These are phyloP conservation scores for Phytophthora multivora DNA, from an alignment of 352 stramenopile genomes.

Conservation along the genomic window DNA sequence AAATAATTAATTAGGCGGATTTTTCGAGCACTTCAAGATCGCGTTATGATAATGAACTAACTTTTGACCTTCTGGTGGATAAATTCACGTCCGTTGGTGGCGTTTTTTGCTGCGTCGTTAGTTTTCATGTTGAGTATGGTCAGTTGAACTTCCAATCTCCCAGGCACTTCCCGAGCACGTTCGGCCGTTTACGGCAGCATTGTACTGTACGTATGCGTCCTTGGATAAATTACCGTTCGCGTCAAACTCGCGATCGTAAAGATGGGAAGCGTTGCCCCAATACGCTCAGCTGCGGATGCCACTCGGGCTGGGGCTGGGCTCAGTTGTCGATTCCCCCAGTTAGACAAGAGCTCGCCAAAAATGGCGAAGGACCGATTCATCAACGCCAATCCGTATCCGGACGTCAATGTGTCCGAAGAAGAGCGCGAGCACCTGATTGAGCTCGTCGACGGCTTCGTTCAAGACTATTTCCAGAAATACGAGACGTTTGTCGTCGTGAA, in stretches of 20 bases:
- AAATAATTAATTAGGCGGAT: too few relatives aligned
- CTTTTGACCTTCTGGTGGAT: constrained; percentile 9
- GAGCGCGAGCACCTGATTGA: constrained; percentile 11
- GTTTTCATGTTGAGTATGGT: neutral
- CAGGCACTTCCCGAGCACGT: constrained; percentile 9
- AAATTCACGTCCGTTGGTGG: neutral
- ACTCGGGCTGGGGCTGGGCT: constrained; percentile 1
- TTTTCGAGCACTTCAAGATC: neutral
- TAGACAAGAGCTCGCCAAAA: neutral
- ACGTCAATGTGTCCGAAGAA: constrained; percentile 13
- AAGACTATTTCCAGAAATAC: constrained; percentile 34
- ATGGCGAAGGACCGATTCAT: constrained; percentile 11
- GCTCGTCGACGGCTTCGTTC: constrained; percentile 7
- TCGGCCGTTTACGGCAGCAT: constrained; percentile 1
- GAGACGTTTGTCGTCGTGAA: constrained; percentile 24
- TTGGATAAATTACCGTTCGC: neutral
- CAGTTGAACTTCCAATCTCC: constrained; percentile 11
- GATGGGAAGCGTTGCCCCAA: constrained; percentile 9
- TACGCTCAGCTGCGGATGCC: constrained; percentile 7
- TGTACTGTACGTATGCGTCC: neutral
- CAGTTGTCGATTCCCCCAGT: constrained; percentile 13
- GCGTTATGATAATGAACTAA: neutral
- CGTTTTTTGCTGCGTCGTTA: neutral
- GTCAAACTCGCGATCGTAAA: constrained; percentile 3
- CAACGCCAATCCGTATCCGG: constrained; percentile 10